Base-by-base conservation (phyloP, 306 rosid genomes). In the Rosa rugosa region DNA sequence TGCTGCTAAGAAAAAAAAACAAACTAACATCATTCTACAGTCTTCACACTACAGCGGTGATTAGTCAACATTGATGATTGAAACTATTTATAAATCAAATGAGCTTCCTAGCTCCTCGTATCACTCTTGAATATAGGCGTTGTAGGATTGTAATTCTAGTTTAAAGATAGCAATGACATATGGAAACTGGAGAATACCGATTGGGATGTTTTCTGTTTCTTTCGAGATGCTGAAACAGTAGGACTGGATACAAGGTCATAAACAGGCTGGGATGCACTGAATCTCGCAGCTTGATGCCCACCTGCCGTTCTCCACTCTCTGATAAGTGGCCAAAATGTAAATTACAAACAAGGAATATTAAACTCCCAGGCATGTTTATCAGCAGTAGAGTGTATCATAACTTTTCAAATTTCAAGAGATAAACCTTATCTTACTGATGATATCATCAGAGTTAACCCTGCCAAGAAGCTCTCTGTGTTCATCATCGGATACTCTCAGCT, bases 401-500 rank as follows among this genome's bases (percentile, higher is more conserved):
- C 59, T 77, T 63, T 69, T 78, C 75, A 72, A 78, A 59, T 49
- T 54, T 18, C 65, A 73, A 75, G 69, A 56, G 17, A 57, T 77
- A 25, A 79, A 91, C 99, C 99, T 85, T 83, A 96, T 90, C 78
- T 88, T 83, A 79, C 83, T 83, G 62, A 89, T 93, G 80, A 91
- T 90, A 57, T 96, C 99, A 75, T 96, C 99, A 6, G 91, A 83
- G 80, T 96, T 93, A 76, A 93, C 99, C 89, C 88, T 86, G 12
- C 89, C 79, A 54, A 96, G 91, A 80, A 96, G 94, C 57, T 91
- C 96, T 83, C 99, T 84, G 83, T 96, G 99, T 80, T 91, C 98
- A 66, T 96, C 98, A 80, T 96, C 95, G 49, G 99, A 96, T 84
- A 96, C 97, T 88, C 98, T 96, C 85, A 96, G 85, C 84, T 96